phyloP scores from a whole-genome alignment of 768 basidiomycete genomes.

The Saitozyma sp. region DNA sequence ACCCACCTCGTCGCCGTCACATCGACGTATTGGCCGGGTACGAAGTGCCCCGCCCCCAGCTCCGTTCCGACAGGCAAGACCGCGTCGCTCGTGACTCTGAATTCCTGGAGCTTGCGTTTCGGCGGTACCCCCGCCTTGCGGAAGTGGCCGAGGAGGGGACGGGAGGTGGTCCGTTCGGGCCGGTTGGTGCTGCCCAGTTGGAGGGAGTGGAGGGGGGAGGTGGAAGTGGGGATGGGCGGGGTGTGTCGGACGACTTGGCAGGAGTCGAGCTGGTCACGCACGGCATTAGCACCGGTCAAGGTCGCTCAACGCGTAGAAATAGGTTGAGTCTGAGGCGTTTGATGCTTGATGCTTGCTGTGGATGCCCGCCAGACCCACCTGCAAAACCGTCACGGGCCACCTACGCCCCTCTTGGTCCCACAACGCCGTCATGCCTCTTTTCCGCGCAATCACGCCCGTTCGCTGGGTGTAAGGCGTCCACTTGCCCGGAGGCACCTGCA shows the following conservation, averaged over 20 bases:
- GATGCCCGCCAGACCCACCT: slow-evolving; percentile 60
- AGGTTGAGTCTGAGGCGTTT: not conserved
- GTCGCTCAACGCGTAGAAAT: too few species aligned
- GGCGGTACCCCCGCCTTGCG: slow-evolving; percentile 74
- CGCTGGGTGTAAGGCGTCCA: slow-evolving; percentile 84
- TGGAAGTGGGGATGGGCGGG: slow-evolving; percentile 12
- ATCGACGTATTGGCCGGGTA: slow-evolving; percentile 94
- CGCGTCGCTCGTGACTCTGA: slow-evolving; percentile 82
- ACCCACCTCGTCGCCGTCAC: slow-evolving; percentile 79
- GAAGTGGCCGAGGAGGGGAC: slow-evolving; percentile 87
- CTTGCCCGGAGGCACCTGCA: slow-evolving; percentile 55
- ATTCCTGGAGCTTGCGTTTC: slow-evolving; percentile 80
- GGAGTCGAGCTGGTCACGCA: slow-evolving; percentile 54
- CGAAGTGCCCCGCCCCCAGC: slow-evolving; percentile 88
- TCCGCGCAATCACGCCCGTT: slow-evolving; percentile 89
- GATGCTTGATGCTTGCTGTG: not conserved
- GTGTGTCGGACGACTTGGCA: slow-evolving; percentile 52
- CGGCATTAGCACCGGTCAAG: not conserved
- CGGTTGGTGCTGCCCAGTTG: slow-evolving; percentile 85
- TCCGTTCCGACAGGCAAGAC: slow-evolving; percentile 86
- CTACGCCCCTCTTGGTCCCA: slow-evolving; percentile 88
- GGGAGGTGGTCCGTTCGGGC: slow-evolving; percentile 68
- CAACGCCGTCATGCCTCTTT: slow-evolving; percentile 91
- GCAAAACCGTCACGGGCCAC: slow-evolving; percentile 88
- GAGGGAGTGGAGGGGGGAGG: slow-evolving; percentile 73